Conservation (phyloP, 106 monocot genomes). For the Hemerocallis citrina region DNA sequence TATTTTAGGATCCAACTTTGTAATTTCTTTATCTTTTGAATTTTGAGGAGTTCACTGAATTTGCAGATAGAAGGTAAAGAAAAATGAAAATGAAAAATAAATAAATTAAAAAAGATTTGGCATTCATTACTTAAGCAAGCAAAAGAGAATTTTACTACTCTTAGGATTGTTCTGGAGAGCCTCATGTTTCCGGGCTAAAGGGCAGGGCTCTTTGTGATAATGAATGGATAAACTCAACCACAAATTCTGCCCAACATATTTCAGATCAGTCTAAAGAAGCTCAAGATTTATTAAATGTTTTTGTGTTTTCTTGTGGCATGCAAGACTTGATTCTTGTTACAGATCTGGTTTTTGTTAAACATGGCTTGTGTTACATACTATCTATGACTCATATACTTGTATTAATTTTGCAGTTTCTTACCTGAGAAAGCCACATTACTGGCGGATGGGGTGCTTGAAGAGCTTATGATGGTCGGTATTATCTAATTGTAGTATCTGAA, state of each 20-base stretch:
- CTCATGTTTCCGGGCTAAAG: neutral
- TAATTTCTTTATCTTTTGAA: neutral
- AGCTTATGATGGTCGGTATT: constrained; percentile 67
- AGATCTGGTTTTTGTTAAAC: neutral
- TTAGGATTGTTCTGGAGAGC: neutral
- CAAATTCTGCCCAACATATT: neutral
- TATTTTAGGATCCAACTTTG: neutral
- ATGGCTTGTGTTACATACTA: neutral
- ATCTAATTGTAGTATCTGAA: neutral
- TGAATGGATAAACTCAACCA: neutral
- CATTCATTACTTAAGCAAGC: neutral
- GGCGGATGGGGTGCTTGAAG: constrained; percentile 51
- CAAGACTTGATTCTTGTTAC: neutral
- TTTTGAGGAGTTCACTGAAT: neutral
- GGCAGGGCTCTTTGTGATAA: neutral
- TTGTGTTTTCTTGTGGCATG: neutral
- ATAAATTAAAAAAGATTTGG: too few relatives aligned
- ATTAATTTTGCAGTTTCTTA: constrained; percentile 43
- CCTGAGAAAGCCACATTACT: constrained; percentile 68
- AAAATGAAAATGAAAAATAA: too few relatives aligned
- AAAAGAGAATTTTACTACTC: neutral
- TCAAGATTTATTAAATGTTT: neutral
- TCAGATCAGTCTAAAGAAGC: neutral
- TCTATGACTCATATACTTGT: neutral
- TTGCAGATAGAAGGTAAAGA: neutral